Evolutionary conservation across 169 alveolate species (phyloP), one percentile per base, ranked within the genome.

Genomic region (Plasmodium yoelii): DNA sequence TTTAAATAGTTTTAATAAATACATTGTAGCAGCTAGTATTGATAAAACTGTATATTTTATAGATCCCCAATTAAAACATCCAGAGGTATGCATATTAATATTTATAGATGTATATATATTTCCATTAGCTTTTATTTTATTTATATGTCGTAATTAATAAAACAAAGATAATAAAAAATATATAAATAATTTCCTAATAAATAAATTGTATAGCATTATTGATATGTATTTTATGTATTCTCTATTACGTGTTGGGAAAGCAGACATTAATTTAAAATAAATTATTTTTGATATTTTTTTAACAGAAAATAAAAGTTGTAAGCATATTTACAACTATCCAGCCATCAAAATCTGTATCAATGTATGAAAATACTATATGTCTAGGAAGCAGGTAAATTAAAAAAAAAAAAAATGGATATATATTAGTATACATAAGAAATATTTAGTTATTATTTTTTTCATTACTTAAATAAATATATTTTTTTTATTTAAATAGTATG

Each of bases 1-100:
- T 70, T 39, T 86, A 55, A 63, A 24, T 6, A 39, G 49, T 28
- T 69, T 86, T 69, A 68, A 70, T 39, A 39, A 69, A 46, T 86
- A 49, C 34, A 47, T 86, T 57, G 87, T 86, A 13, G 91, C 71
- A 22, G 86, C 87, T 22, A 69, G 91, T 24, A 46, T 86, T 39
- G 87, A 86, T 70, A 56, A 15, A 19, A 57, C 57, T 60, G 13
- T 86, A 9, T 86, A 86, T 70, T 68, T 86, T 19, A 47, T 86
- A 53, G 87, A 86, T n/a, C 80, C 82, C 2, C 56, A 67, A 59
- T 22, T 57, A 55, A 86, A 68, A 64, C 64, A 44, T 46, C 12
- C 47, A 19, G 13, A 86, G 69, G 91, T 68, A 26, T 49, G 65
- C 53, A 39, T 24, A 56, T 44, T 12, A 18, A 19, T 68, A 19